A percentile compares a stretch with the other conserved stretches of the same genome.
phyloP scores from a whole-genome alignment of 495 filamentous ascomycete species.

The Trypethelium eluteriae region DNA sequence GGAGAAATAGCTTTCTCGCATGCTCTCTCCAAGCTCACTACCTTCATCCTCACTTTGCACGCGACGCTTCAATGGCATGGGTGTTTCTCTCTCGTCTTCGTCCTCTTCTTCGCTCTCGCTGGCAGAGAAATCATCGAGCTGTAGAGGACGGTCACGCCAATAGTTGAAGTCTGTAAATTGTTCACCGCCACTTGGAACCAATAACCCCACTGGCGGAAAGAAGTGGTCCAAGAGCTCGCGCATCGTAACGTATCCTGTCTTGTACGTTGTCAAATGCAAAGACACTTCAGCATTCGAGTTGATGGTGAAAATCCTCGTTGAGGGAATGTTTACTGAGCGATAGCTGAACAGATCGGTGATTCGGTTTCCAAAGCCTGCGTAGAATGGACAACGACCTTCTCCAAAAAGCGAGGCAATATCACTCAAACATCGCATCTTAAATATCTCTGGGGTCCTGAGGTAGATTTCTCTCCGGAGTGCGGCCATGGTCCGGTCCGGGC shows the following conservation, averaged over 20 bases:
- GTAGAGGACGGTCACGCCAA: slow-evolving; percentile 35
- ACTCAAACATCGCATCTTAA: slow-evolving; percentile 97
- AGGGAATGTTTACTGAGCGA: slow-evolving; percentile 88
- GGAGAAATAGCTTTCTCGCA: slow-evolving; percentile 19
- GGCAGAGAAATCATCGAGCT: slow-evolving; percentile 35
- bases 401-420: slow-evolving; percentile 83
- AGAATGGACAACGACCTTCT: slow-evolving; percentile 73
- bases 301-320: slow-evolving; percentile 94
- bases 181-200: slow-evolving; percentile 36
- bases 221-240: slow-evolving; percentile 93
- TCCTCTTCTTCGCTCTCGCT: slow-evolving; percentile 37
- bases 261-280: slow-evolving; percentile 91
- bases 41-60: slow-evolving; percentile 30
- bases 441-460: slow-evolving; percentile 91
- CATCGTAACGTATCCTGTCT: slow-evolving; percentile 95
- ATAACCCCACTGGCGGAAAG: slow-evolving; percentile 55
- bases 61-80: slow-evolving; percentile 36
- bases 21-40: slow-evolving; percentile 24
- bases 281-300: slow-evolving; percentile 96
- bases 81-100: slow-evolving; percentile 34
- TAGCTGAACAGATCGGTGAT: slow-evolving; percentile 96
- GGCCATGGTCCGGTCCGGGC: slow-evolving; percentile 92
- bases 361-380: slow-evolving; percentile 93
- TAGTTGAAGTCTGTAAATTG: slow-evolving; percentile 41
- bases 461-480: slow-evolving; percentile 91